These are phyloP conservation scores for Pseudozyma flocculosa DNA, from an alignment of 1,284 basidiomycete species.

Conservation along the genomic window DNA sequence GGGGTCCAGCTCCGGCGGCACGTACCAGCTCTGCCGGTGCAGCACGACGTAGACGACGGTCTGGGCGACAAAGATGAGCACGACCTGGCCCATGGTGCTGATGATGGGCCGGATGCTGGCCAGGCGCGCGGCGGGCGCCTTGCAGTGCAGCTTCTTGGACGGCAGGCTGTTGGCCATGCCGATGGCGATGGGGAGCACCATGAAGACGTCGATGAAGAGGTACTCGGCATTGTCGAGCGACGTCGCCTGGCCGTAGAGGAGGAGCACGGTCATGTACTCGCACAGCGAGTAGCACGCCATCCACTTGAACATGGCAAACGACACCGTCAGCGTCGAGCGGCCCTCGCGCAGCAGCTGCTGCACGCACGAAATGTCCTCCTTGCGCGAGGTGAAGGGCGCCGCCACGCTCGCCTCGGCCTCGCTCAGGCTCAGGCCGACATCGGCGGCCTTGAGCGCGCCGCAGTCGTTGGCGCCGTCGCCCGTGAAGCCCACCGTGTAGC, in stretches of 20 bases:
- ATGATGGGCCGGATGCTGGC: constrained; percentile 20
- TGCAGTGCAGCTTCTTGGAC: constrained; percentile 12
- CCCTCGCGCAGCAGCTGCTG: constrained; percentile 31
- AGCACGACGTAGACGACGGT: constrained; percentile 24
- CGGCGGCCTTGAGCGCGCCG: constrained; percentile 37
- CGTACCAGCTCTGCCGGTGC: constrained; percentile 21
- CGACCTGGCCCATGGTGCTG: constrained; percentile 31
- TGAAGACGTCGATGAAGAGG: constrained; percentile 40
- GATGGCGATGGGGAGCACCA: constrained; percentile 29
- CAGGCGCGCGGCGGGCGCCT: constrained; percentile 21
- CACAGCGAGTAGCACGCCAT: constrained; percentile 31
- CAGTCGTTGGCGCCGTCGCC: constrained; percentile 46
- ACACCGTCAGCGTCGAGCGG: constrained; percentile 17
- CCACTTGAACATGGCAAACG: constrained; percentile 29
- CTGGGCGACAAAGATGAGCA: constrained; percentile 35
- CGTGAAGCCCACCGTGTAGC: constrained; percentile 22
- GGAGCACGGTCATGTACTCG: constrained; percentile 41
- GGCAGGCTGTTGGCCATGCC: constrained; percentile 29
- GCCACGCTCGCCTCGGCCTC: constrained; percentile 42
- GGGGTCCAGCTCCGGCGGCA: constrained; percentile 24
- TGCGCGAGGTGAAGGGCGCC: constrained; percentile 30
- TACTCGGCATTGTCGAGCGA: constrained; percentile 42
- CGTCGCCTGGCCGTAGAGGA: constrained; percentile 36
- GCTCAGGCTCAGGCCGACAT: constrained; percentile 33
- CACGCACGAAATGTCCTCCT: constrained; percentile 26